Conservation (phyloP, 495 filamentous ascomycete species). For the Xylaria longipes region DNA sequence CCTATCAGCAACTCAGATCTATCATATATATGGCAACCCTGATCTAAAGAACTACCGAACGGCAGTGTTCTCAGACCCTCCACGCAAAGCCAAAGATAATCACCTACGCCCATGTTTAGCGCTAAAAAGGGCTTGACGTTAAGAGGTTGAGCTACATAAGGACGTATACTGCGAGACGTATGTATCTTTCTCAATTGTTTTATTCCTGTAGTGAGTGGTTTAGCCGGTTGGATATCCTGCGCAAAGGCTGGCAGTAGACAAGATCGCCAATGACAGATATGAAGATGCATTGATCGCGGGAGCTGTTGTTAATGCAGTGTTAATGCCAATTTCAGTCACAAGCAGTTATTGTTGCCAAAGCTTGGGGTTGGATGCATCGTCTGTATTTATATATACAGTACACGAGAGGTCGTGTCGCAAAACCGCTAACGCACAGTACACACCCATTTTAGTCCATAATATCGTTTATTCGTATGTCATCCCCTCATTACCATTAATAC, state of each 20-base stretch:
- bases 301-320: background rate
- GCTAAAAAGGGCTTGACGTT: background rate
- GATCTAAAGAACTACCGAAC: background rate
- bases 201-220: background rate
- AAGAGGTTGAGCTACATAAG: background rate
- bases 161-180: background rate
- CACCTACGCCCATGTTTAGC: background rate
- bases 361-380: background rate
- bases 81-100: background rate
- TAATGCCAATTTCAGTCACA: background rate
- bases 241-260: background rate
- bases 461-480: constrained; percentile 33
- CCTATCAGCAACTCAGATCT: background rate
- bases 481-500: constrained; percentile 35
- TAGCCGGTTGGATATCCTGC: background rate
- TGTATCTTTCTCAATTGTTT: background rate
- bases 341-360: background rate
- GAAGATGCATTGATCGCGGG: background rate
- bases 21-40: background rate
- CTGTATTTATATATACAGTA: background rate
- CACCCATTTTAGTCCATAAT: constrained; percentile 11
- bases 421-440: background rate
- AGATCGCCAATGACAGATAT: background rate
- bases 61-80: background rate
- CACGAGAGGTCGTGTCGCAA: background rate